phyloP scores from a whole-genome alignment of 169 alveolate genomes.

The Cyclospora cayetanensis region DNA sequence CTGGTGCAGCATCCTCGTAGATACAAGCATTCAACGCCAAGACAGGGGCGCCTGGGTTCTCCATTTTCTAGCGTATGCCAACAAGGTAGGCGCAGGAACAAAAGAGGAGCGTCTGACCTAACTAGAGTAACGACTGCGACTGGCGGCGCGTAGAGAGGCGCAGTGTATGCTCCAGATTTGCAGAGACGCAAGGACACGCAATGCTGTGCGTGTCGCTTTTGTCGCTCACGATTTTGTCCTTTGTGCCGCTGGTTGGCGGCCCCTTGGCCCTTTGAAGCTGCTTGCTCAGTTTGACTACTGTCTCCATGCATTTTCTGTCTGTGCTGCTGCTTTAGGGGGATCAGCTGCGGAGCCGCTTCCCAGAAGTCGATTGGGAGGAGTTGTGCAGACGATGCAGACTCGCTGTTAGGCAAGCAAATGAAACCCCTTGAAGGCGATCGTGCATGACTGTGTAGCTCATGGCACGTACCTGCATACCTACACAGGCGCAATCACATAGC shows the following conservation, averaged over 20 bases:
- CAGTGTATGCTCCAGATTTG: too few relatives aligned
- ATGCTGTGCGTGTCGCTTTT: not conserved
- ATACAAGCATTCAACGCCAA: slow-evolving; percentile 1
- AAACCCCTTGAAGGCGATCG: too few relatives aligned
- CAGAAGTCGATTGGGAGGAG: slow-evolving; percentile 39
- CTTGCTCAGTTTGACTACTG: not conserved
- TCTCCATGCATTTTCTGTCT: not conserved
- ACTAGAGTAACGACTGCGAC: too few relatives aligned
- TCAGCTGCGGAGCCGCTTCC: slow-evolving; percentile 27
- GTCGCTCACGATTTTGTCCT: not conserved
- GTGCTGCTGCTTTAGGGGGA: slow-evolving; percentile 42
- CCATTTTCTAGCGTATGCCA: slow-evolving; percentile 16
- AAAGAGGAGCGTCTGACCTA: too few relatives aligned
- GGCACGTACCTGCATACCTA: too few relatives aligned
- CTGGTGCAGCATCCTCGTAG: slow-evolving; percentile 16
- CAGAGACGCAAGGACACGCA: too few relatives aligned
- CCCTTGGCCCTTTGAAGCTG: not conserved
- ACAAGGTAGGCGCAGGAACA: too few relatives aligned
- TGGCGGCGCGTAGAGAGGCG: too few relatives aligned
- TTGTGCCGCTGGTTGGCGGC: not conserved
- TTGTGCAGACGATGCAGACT: slow-evolving; percentile 38
- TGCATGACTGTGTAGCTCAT: too few relatives aligned
- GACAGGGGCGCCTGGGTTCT: slow-evolving; percentile 41
- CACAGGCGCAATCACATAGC: too few relatives aligned
- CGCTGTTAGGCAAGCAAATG: slow-evolving; percentile 26